Evolutionary conservation across 306 rosid genomes (phyloP).

Genomic region (Cicer bijugum): DNA sequence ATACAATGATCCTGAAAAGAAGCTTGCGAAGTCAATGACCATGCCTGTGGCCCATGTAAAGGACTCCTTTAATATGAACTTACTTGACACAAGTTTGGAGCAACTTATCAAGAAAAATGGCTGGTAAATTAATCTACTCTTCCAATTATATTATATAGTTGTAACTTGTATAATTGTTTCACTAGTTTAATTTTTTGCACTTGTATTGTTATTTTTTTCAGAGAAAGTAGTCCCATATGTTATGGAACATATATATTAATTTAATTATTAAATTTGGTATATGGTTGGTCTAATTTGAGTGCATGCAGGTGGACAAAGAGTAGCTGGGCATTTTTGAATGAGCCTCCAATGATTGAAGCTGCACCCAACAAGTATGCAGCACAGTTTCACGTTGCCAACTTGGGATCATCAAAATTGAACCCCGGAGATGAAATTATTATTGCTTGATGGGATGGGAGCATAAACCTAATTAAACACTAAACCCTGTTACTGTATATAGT

Average conservation of each 20-base stretch:
- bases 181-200: background rate
- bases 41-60: conserved; percentile 35
- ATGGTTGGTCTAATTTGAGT: conserved; percentile 12
- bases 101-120: conserved; percentile 56
- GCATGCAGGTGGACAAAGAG: conserved; percentile 89
- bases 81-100: conserved; percentile 50
- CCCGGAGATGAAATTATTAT: conserved; percentile 45
- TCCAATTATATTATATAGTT: background rate
- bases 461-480: conserved; percentile 1
- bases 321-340: conserved; percentile 91
- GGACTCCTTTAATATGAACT: conserved; percentile 31
- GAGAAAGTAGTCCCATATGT: background rate
- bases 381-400: conserved; percentile 66
- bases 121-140: conserved; percentile 52
- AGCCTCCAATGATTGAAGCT: conserved; percentile 64
- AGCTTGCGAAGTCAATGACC: conserved; percentile 47
- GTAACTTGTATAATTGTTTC: background rate
- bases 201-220: background rate
- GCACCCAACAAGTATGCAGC: conserved; percentile 58
- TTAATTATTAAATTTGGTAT: background rate
- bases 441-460: conserved; percentile 38
- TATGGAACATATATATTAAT: background rate
- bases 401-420: conserved; percentile 44
- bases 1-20: conserved; percentile 37
- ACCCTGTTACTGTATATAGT: background rate